Evolutionary conservation across 1,284 basidiomycete genomes (phyloP).

Genomic region (Trichosporon sp.): DNA sequence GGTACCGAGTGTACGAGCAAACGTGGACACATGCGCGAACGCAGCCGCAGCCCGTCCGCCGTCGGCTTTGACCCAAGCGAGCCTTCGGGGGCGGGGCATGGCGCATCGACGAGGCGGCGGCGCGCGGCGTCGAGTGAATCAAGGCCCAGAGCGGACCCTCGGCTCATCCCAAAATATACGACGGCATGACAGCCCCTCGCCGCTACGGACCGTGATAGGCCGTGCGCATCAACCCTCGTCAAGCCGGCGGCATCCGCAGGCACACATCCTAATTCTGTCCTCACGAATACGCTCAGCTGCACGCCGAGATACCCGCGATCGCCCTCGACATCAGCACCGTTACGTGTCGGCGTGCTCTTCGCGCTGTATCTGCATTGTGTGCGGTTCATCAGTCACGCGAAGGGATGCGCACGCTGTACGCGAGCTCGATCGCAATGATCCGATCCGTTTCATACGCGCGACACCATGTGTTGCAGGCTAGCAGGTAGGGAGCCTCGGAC

Average conservation of each 20-base stretch:
- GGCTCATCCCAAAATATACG: not conserved
- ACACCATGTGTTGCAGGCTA: not conserved
- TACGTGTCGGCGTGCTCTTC: not conserved
- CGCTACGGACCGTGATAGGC: not conserved
- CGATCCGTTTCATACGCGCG: not conserved
- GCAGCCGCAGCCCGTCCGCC: too few relatives aligned
- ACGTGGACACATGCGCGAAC: not conserved
- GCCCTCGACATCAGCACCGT: not conserved
- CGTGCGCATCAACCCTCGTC: not conserved
- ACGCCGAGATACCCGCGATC: not conserved
- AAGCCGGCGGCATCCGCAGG: slow-evolving; percentile 3
- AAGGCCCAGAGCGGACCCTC: not conserved
- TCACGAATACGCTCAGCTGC: not conserved
- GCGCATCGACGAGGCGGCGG: not conserved
- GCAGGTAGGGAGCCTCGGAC: not conserved
- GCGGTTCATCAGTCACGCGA: too few relatives aligned
- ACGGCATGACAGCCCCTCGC: not conserved
- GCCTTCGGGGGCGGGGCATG: too few relatives aligned
- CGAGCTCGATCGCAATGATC: not conserved
- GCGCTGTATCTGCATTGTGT: too few relatives aligned
- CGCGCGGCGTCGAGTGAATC: not conserved
- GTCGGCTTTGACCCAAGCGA: not conserved
- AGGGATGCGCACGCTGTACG: too few relatives aligned
- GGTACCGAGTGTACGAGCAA: not conserved
- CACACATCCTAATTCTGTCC: not conserved